Base-by-base conservation (phyloP, 331 rosid species). In the Pyrus hybrid region DNA sequence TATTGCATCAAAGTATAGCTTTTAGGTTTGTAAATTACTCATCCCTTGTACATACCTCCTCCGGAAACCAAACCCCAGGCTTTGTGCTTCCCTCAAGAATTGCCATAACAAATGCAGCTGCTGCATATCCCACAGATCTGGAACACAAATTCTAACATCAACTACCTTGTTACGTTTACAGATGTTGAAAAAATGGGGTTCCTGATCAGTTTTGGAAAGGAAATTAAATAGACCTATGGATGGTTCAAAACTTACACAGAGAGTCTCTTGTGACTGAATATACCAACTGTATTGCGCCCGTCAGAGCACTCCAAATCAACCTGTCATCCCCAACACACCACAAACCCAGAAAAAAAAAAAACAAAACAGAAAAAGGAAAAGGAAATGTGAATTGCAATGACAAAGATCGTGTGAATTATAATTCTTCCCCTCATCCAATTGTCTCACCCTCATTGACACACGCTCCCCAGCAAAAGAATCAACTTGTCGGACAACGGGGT, bases 31-130 rank as follows among this genome's bases (percentile, higher is more conserved):
- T 61, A 20, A 45, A 54, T 32, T n/a, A 73, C 29, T 69, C 66
- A 17, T 20, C 25, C 76, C 30, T 54, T 16, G n/a, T 67, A 26
- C 77, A 75, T 72, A 89, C 98, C 91, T 93, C 98, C 89, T 91
- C 98, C 4, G 98, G 98, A 77, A 93, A 93, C 96, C 98, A 91
- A 75, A 93, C 93, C 64, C 98, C 98, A 32, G 98, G 96, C 69
- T 91, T 85, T 37, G 96, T 90, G 82, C 88, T 90, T 76, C 97
- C 98, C 87, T 93, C 97, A 64, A 93, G 93, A 80, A 93, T 70
- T 51, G 97, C 94, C 76, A 93, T 84, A 76, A 83, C 93, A 86
- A 93, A 91, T 76, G 98, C 98, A 72, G 96, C 88, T 57, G 91
- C 81, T 33, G 97, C 64, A 74, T 6, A 29, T 85, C 97, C 97